phyloP scores from a whole-genome alignment of 306 rosid genomes.

The Malus domestica region ASM211411v1 NC_041793.1:29381501-29382000 shows the following conservation, averaged over 20 bases:
- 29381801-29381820: not conserved
- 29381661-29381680: slow-evolving; percentile 77
- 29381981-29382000: too few relatives aligned
- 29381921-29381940: not conserved
- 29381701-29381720: slow-evolving; percentile 73
- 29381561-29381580: slow-evolving; percentile 70
- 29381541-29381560: slow-evolving; percentile 76
- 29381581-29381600: slow-evolving; percentile 88
- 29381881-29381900: not conserved
- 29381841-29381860: not conserved
- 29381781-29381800: slow-evolving; percentile 46
- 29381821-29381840: not conserved
- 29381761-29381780: slow-evolving; percentile 45
- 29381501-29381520: slow-evolving; percentile 90
- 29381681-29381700: slow-evolving; percentile 68
- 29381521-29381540: slow-evolving; percentile 85
- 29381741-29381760: slow-evolving; percentile 45
- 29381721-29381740: slow-evolving; percentile 61
- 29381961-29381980: not conserved
- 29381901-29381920: not conserved
- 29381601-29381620: slow-evolving; percentile 89
- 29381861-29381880: not conserved
- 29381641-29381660: slow-evolving; percentile 70
- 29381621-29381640: slow-evolving; percentile 74
- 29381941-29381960: not conserved